Base-by-base conservation (phyloP, 345 rosid species). In the Eucalyptus caleyi region DNA sequence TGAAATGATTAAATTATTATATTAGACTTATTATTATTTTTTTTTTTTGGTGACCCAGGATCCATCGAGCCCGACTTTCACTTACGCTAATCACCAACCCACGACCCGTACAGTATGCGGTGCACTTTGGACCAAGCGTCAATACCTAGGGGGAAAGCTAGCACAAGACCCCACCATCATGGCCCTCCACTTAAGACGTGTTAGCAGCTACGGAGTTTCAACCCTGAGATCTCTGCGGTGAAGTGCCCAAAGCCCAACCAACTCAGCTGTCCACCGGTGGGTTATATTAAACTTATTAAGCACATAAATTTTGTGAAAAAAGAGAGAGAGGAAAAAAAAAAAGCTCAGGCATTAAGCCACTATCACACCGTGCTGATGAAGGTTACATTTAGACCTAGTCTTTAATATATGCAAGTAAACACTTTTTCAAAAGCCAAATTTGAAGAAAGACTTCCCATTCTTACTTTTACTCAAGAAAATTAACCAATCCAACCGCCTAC, bases 191-290 rank as follows among this genome's bases (percentile, higher is more conserved):
- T 15, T 50, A 50, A 50, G 51, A 50, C 1, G 7, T 50, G 1
- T 50, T 50, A 50, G 7, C 18, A 50, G 7, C 7, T 15, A 1
- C 2, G 1, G 2, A 50, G 7, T 50, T 50, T 15, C 3, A 5
- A 15, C 51, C 7, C 3, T 15, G 0, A 0, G 51, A 50, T 0
- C 16, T 14, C 7, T 50, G 7, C 1, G 7, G 3, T 50, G 51
- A 50, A 50, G 51, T 50, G 3, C 51, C 51, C 7, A 15, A 50
- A 50, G 3, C 18, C 18, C 51, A 5, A 50, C 18, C 0, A 50
- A 50, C 7, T 50, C 6, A 15, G 7, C 51, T 50, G 1, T 7
- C 16, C 7, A 50, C 3, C 1, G 1, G 1, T 50, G 18, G 18
- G 18, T 16, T 50, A 3, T 50, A 50, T 50, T 51, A 51, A 16